A percentile compares a stretch with the other conserved stretches of the same genome.
Evolutionary conservation across 2,329 filamentous ascomycete genomes (phyloP).

Genomic region (Hypoxylon sp.): DNA sequence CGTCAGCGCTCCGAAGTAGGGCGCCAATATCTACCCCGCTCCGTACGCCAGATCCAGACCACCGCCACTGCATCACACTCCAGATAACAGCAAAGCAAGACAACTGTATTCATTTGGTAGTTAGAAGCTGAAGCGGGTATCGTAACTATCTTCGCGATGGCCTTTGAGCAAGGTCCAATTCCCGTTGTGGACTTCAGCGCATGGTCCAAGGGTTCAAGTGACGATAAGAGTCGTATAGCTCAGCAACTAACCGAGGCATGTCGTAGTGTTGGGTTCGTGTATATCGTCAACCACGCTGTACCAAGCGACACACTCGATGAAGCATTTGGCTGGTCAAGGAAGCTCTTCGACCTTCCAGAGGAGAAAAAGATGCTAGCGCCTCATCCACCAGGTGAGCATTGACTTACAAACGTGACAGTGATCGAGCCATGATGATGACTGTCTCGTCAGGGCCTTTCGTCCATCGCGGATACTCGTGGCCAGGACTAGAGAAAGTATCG

Average conservation of each 20-base stretch:
- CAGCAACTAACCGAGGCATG: conserved; percentile 43
- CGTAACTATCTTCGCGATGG: conserved; percentile 7
- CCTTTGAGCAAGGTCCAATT: conserved; percentile 25
- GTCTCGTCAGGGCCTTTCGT: conserved; percentile 51
- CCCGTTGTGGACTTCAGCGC: conserved; percentile 40
- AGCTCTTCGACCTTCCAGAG: conserved; percentile 45
- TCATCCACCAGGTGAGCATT: conserved; percentile 44
- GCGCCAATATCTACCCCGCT: conserved; percentile 7
- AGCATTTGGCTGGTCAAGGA: conserved; percentile 48
- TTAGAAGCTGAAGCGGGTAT: not conserved
- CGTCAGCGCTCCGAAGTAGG: too few species aligned
- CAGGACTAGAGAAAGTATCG: conserved; percentile 61
- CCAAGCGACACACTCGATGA: conserved; percentile 47
- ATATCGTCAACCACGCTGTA: conserved; percentile 45
- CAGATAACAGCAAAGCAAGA: too few species aligned
- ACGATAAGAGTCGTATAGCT: conserved; percentile 40
- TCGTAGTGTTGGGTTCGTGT: conserved; percentile 46
- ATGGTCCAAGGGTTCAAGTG: conserved; percentile 35
- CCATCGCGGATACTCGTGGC: conserved; percentile 64
- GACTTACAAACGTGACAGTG: not conserved
- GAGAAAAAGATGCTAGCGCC: conserved; percentile 49
- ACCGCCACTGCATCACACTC: not conserved
- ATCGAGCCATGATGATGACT: not conserved
- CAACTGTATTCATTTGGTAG: too few species aligned
- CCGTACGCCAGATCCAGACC: not conserved